These are phyloP conservation scores for Amanita subjunquillea DNA, from an alignment of 768 basidiomycete species.

Conservation along the genomic window DNA sequence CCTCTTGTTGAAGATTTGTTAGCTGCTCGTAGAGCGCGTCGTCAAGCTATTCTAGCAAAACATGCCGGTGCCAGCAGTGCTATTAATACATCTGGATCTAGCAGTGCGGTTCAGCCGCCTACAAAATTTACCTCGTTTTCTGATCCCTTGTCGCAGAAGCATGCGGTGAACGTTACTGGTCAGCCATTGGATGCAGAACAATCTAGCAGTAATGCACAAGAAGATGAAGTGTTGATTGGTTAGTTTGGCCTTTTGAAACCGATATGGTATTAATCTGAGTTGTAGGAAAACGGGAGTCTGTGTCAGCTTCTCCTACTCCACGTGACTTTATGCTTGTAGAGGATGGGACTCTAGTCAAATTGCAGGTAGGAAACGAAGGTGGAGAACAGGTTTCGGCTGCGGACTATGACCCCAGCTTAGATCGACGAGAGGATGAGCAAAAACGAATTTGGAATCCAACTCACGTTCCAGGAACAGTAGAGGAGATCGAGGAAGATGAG, in stretches of 20 bases:
- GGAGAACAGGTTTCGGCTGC: conserved; percentile 79
- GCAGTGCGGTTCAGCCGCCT: conserved; percentile 71
- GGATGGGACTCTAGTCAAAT: conserved; percentile 33
- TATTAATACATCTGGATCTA: conserved; percentile 47
- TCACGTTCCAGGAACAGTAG: conserved; percentile 29
- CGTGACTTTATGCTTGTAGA: conserved; percentile 54
- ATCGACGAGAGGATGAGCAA: conserved; percentile 78
- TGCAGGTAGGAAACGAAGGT: conserved; percentile 32
- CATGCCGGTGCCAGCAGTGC: conserved; percentile 42
- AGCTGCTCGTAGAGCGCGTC: conserved; percentile 58
- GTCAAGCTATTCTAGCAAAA: conserved; percentile 75
- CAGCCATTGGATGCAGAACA: conserved; percentile 8
- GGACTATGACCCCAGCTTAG: conserved; percentile 76
- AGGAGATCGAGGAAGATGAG: conserved; percentile 63
- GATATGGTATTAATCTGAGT: neutral
- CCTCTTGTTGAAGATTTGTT: conserved; percentile 53
- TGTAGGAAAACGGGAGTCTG: conserved; percentile 40
- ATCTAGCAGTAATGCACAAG: neutral
- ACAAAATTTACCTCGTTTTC: conserved; percentile 45
- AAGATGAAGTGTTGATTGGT: conserved; percentile 8
- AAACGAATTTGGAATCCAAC: conserved; percentile 44
- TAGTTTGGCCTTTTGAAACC: conserved; percentile 8
- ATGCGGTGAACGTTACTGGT: conserved; percentile 24
- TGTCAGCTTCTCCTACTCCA: conserved; percentile 49
- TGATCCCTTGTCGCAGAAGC: conserved; percentile 51